Base-by-base conservation (phyloP, 495 filamentous ascomycete genomes). In the Xylaria longipes region DNA sequence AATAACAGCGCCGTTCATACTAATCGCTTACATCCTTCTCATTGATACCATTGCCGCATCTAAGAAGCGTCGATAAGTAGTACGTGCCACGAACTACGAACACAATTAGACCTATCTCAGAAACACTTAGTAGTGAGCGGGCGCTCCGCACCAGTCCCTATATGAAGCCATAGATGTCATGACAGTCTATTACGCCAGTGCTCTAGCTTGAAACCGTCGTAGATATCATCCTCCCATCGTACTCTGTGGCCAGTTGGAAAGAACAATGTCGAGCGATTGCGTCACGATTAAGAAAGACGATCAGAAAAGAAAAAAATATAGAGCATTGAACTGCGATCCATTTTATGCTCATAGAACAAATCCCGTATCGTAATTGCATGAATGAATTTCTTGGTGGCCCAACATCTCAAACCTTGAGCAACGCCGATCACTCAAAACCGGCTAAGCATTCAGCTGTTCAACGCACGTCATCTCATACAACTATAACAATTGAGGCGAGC, bases 401-500 rank as follows among this genome's bases (percentile, higher is more conserved):
- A 35, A 12, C 27, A 39, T 66, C 43, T 66, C 63, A 66, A 52
- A 52, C 63, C 63, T n/a, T 0, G 8, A 66, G 45, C 63, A 52
- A 52, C 25, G 63, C 63, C n/a, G 63, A 66, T 66, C 63, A 66
- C 39, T 66, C 17, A 33, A 25, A 9, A 39, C 6, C 41, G 63
- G 43, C 45, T 52, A 25, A 8, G 9, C 2, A 39, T 14, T 33
- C 41, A 33, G 37, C 22, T 29, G 11, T 17, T 41, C 62, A 63
- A 63, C 8, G 37, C 25, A 5, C 60, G 7, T 25, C 58, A 15
- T 25, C 35, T 33, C 37, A 9, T 17, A 43, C 35, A 9, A n/a
- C n/a, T 27, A 60, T 11, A 37, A 37, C 57, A 22, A 60, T 37
- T 17, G 37, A 35, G 15, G 33, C 33, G 57, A 22, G 33, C 8